A percentile compares a stretch with the other conserved stretches of the same genome.
These are phyloP conservation scores for Trichoderma gamsii DNA, from an alignment of 495 filamentous ascomycete genomes.

Conservation along the genomic window DNA sequence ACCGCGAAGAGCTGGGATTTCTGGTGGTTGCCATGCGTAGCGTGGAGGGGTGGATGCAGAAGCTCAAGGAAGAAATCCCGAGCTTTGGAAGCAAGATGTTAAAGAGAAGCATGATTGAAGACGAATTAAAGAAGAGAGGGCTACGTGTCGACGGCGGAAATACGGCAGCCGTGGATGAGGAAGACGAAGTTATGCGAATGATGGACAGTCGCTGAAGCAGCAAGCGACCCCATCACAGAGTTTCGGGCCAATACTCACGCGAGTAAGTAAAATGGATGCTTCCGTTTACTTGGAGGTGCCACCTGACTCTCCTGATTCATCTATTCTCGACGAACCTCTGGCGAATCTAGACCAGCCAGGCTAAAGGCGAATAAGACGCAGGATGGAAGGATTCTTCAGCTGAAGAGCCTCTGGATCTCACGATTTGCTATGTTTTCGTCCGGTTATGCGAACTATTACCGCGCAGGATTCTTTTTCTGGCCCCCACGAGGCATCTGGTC, in stretches of 20 bases:
- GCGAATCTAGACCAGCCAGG: too few species aligned
- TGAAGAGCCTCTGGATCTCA: background rate
- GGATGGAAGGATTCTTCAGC: background rate
- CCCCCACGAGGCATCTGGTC: background rate
- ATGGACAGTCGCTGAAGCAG: conserved; percentile 14
- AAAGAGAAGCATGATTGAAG: conserved; percentile 34
- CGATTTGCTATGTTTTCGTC: background rate
- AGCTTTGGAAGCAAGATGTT: conserved; percentile 34
- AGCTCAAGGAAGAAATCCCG: conserved; percentile 33
- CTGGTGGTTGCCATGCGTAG: conserved; percentile 82
- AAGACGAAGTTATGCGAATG: conserved; percentile 15
- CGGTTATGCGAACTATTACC: background rate
- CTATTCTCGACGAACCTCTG: too few species aligned
- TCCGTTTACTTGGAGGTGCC: background rate
- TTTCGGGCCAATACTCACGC: background rate
- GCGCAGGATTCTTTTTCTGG: background rate
- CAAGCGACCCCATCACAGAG: background rate
- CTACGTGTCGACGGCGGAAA: conserved; percentile 27
- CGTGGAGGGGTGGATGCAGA: conserved; percentile 61
- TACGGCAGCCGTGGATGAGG: conserved; percentile 35
- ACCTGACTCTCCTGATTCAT: too few species aligned
- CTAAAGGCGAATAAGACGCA: too few species aligned
- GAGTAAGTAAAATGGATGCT: background rate
- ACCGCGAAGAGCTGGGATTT: conserved; percentile 91
- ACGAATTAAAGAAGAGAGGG: conserved; percentile 40